Evolutionary conservation across 192 early-diverging fungal species (phyloP).

Genomic region (Funneliformis geosporum): DNA sequence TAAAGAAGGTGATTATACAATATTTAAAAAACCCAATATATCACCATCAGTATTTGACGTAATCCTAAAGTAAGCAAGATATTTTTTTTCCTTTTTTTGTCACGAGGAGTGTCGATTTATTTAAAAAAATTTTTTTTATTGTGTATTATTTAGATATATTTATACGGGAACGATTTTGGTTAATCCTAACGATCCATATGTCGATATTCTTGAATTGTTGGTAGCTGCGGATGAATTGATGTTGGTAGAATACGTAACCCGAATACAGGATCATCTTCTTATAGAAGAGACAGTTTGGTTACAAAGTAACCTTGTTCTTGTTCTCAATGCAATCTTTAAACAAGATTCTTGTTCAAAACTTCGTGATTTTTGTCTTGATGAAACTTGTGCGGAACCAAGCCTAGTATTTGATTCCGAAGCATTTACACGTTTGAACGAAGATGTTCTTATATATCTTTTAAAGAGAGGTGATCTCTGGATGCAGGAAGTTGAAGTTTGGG

Average conservation of each 20-base stretch:
- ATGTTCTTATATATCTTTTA: slow-evolving; percentile 3
- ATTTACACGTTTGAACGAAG: not conserved
- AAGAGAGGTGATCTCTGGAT: not conserved
- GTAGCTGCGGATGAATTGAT: slow-evolving; percentile 28
- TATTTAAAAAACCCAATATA: slow-evolving; percentile 24
- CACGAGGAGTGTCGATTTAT: not conserved
- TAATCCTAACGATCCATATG: not conserved
- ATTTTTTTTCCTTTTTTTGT: not conserved
- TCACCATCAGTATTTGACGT: slow-evolving; percentile 9
- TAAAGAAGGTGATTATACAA: slow-evolving; percentile 13
- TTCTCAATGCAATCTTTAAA: not conserved
- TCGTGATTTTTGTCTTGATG: slow-evolving; percentile 18
- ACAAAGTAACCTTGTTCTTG: slow-evolving; percentile 16
- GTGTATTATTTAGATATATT: slow-evolving; percentile 7
- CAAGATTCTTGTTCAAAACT: slow-evolving; percentile 12
- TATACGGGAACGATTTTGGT: slow-evolving; percentile 13
- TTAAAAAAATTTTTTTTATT: not conserved
- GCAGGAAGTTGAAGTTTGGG: slow-evolving; percentile 9
- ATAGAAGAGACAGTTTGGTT: slow-evolving; percentile 3
- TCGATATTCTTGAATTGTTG: not conserved
- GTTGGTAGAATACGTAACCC: not conserved
- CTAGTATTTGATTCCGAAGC: slow-evolving; percentile 1
- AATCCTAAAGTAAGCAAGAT: slow-evolving; percentile 11
- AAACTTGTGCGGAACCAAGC: not conserved
- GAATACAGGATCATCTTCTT: slow-evolving; percentile 18